Evolutionary conservation across 2,329 filamentous ascomycete genomes (phyloP), one percentile per base, ranked within the genome.

Genomic region (Teratosphaeria gauchensis): DNA sequence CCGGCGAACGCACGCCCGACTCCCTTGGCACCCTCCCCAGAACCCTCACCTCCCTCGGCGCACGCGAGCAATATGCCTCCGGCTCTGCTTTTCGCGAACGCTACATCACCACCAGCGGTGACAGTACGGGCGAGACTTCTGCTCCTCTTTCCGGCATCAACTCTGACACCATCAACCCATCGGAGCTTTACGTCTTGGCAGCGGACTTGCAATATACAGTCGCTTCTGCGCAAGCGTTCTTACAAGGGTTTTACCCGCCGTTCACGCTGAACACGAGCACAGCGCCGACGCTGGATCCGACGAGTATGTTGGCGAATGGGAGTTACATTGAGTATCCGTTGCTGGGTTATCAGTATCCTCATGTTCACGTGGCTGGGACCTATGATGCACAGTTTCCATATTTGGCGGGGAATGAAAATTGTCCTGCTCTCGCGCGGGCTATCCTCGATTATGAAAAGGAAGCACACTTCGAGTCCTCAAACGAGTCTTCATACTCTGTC

Each of bases 191-290:
- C 56, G 70, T 82, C 11, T 69, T 78, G 53, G 74, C 82, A 0
- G 68, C 76, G 30, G 74, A 81, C 30, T 72, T 76, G 33, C 76
- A 80, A 59, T 77, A 76, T 57, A 74, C 77, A 2, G 67, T 77
- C 35, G 78, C 78, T 1, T 82, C 82, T 2, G 82, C 82, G 12
- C 79, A 82, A 63, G 82, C 83, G 2, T 85, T 85, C 64, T 77
- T 85, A 75, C 82, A 85, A 67, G 82, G 81, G 7, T 71, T 85
- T 9, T 85, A 84, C 66, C 83, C 83, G 35, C 81, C 59, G 1
- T 68, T 71, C 54, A 66, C 69, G 3, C 69, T 73, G 3, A 69
- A 69, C 54, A 48, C 57, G 4, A 71, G 70, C 57, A 56, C 57
- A 8, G 59, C 61, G 35, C 68, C 68, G 56, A 62, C 69, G 42